Base-by-base conservation (phyloP, 2,329 filamentous ascomycete species). In the Monosporascus sp. region DNA sequence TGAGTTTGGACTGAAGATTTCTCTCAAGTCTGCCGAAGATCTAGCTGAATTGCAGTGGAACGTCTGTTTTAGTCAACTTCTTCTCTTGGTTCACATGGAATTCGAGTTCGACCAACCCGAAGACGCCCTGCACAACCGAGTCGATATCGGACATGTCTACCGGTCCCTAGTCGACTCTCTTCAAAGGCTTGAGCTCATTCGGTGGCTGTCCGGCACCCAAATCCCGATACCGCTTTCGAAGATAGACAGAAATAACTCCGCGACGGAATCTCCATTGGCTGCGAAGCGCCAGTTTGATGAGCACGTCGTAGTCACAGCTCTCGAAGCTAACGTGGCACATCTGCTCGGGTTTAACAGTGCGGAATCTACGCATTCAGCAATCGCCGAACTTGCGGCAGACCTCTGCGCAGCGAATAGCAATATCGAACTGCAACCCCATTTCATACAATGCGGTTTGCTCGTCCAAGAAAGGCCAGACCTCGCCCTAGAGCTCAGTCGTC, bases 1-100 rank as follows among this genome's bases (percentile, higher is more conserved):
- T 1, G 81, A 86, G 44, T 91, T 93, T 65, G 93, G 93, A 18
- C 82, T 85, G 41, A 89, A 84, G 60, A 73, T 91, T 2, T 76
- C 91, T 15, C 81, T 96, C 11, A 86, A 85, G 56, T 87, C 90
- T 7, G 84, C 89, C 0, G 88, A 93, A 64, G 91, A 97, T 65
- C 87, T 82, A 14, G 80, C 94, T 7, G 79, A 87, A 49, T 72
- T 89, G 35, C 87, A 88, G 55, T 86, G 85, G 72, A 83, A 83
- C 55, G 77, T 94, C 8, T 83, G 95, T 49, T 84, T 95, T 57
- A 90, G 93, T 64, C 82, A 97, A 54, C 75, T 97, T 2, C 79
- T 94, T 3, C 78, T 99, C 7, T 77, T 96, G 17, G 80, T 94
- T 9, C 91, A 97, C 68, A 87, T 97, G 78, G 88, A 94, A 67